A percentile compares a stretch with the other conserved stretches of the same genome.
Conservation (phyloP, 805 yeast genomes). For the Zygosaccharomyces pseudorouxii region DNA sequence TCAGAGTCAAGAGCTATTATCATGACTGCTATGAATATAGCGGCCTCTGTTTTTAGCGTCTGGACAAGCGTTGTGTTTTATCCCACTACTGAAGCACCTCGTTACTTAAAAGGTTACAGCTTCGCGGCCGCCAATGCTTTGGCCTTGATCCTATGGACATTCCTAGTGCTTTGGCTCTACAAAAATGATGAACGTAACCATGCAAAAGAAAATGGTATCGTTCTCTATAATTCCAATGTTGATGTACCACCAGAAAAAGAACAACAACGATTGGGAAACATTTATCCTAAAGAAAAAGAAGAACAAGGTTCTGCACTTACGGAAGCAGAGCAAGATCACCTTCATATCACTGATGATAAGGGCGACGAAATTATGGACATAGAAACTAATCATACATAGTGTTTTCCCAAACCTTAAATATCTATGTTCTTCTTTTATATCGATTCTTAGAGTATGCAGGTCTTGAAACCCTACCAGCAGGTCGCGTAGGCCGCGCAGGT, state of each 20-base stretch:
- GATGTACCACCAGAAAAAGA: slow-evolving; percentile 4
- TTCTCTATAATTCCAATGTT: slow-evolving; percentile 27
- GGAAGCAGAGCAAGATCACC: background rate
- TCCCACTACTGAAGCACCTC: slow-evolving; percentile 50
- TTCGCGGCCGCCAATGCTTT: slow-evolving; percentile 39
- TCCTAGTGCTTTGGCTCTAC: slow-evolving; percentile 34
- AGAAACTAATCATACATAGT: background rate
- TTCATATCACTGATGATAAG: background rate
- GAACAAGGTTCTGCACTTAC: background rate
- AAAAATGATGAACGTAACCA: slow-evolving; percentile 38
- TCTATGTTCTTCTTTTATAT: slow-evolving; percentile 1
- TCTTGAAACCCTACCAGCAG: background rate
- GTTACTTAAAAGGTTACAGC: slow-evolving; percentile 50
- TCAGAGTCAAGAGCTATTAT: slow-evolving; percentile 49
- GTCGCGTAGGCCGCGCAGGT: background rate
- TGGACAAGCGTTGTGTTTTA: slow-evolving; percentile 46
- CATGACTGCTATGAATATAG: slow-evolving; percentile 46
- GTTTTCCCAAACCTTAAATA: background rate
- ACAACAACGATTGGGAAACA: too few species aligned
- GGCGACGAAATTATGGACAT: background rate
- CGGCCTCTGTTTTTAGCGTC: slow-evolving; percentile 52
- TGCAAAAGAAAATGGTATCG: slow-evolving; percentile 39
- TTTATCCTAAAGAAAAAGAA: background rate
- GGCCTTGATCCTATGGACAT: slow-evolving; percentile 24
- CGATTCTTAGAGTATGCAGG: background rate